Percentiles rank a stretch among this genome's conserved stretches.
These are phyloP conservation scores for Hyaloscypha variabilis DNA, from an alignment of 495 filamentous ascomycete species.

Conservation along the genomic window DNA sequence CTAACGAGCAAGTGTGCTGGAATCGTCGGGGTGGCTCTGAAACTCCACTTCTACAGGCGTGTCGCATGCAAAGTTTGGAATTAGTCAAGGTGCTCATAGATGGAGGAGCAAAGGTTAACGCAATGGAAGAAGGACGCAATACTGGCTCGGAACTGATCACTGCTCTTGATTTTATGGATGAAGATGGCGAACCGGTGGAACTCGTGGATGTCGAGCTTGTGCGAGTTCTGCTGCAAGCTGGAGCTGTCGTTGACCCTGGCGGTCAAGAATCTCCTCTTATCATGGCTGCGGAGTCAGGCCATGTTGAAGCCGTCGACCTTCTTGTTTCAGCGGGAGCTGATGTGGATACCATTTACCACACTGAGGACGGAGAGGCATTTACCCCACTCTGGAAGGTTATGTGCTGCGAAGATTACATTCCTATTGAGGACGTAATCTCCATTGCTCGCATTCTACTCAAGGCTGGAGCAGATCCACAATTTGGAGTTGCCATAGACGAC, in stretches of 20 bases:
- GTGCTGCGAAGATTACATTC: background rate
- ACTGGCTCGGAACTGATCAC: background rate
- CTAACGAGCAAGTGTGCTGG: no score
- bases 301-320: slow-evolving; percentile 14
- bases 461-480: slow-evolving; percentile 20
- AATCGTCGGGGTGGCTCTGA: background rate
- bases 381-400: slow-evolving; percentile 7
- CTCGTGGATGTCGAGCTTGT: slow-evolving; percentile 1
- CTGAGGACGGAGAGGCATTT: no score
- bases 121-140: background rate
- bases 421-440: slow-evolving; percentile 6
- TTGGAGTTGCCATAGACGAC: background rate
- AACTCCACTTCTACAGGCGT: background rate
- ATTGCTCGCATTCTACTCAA: slow-evolving; percentile 21
- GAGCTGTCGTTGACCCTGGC: slow-evolving; percentile 17
- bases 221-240: slow-evolving; percentile 13
- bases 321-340: slow-evolving; percentile 17
- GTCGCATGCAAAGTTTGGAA: slow-evolving; percentile 4
- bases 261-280: slow-evolving; percentile 15
- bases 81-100: slow-evolving; percentile 7
- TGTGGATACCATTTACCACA: no score
- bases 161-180: background rate
- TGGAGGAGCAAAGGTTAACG: slow-evolving; percentile 9
- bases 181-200: no score
- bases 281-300: background rate